These are phyloP conservation scores for Diophrys appendiculata DNA, from an alignment of 73 alveolate species.

Conservation along the genomic window DNA sequence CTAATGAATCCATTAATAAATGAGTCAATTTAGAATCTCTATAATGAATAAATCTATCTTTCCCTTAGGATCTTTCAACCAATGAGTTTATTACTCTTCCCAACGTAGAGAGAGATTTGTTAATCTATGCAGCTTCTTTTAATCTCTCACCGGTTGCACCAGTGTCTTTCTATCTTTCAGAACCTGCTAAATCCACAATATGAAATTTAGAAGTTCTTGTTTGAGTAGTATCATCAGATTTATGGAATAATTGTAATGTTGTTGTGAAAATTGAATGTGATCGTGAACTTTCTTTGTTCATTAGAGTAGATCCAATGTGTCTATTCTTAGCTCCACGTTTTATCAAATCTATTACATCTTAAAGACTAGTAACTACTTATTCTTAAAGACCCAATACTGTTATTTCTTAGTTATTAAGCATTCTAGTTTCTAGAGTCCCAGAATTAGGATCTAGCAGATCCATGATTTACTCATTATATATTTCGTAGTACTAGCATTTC, in stretches of 20 bases:
- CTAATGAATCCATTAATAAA: constrained; percentile 82
- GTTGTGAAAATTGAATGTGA: constrained; percentile 89
- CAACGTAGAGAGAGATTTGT: constrained; percentile 90
- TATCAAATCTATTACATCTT: constrained; percentile 74
- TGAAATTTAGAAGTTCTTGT: constrained; percentile 79
- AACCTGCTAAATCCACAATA: constrained; percentile 97
- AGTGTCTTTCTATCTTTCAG: constrained; percentile 91
- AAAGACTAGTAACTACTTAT: constrained; percentile 67
- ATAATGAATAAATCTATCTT: constrained; percentile 77
- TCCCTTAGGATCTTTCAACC: constrained; percentile 81
- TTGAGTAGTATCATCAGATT: constrained; percentile 35
- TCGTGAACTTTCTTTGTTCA: constrained; percentile 91
- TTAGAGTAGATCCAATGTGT: constrained; percentile 82
- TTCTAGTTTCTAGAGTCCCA: constrained; percentile 83
- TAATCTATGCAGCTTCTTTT: constrained; percentile 97
- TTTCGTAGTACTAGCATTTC: constrained; percentile 85
- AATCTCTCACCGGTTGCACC: constrained; percentile 93
- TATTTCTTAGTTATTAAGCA: constrained; percentile 90
- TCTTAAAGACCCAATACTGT: constrained; percentile 88
- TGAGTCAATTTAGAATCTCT: constrained; percentile 88
- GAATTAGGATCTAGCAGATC: constrained; percentile 79
- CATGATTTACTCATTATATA: constrained; percentile 89
- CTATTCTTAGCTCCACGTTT: constrained; percentile 75
- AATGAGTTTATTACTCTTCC: constrained; percentile 93
- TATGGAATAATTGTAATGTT: constrained; percentile 14